Base-by-base conservation (phyloP, 148 eudicot genomes). In the Nepenthes mirabilis region DNA sequence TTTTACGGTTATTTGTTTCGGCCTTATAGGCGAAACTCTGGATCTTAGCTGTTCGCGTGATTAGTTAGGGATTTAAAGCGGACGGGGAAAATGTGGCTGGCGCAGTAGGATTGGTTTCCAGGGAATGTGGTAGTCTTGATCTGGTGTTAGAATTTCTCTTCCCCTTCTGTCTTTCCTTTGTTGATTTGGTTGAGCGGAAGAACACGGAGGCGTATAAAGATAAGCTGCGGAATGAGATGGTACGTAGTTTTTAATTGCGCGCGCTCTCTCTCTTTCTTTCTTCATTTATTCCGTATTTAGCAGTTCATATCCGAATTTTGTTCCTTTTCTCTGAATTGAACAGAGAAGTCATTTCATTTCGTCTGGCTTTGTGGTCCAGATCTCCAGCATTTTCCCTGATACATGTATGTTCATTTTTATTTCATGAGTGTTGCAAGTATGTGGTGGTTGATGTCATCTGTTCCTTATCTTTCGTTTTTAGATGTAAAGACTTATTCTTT, bases 141-240 rank as follows among this genome's bases (percentile, higher is more conserved):
- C 71, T 85, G 66, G 83, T 83, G 68, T 69, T 80, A 53, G 58
- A 9, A 8, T 32, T 55, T 5, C 11, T 3, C 23, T 14, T 50
- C n/a, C 5, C 6, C 11, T 45, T 68, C 54, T 58, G 6, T 8
- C 1, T 55, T 55, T 69, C 68, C 34, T 45, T 13, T 37, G 11
- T 58, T 57, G 36, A 7, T 47, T 34, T 54, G 7, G 67, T 43
- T 32, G 40, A 33, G 12, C 47, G 14, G 54, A 64, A 47, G 72
- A 83, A 70, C 77, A 76, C 91, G 91, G 88, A 76, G 81, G 35
- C 64, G 33, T 62, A 11, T 55, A 33, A 64, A 51, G 64, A 58
- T 55, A 65, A 13, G 34, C 70, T 70, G 55, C 71, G 95, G 69
- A 65, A 84, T 85, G 91, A 83, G 83, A 91, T 91, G 91, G 95